Evolutionary conservation across 345 rosid genomes (phyloP).

Genomic region (Eutrema heterophyllum): DNA sequence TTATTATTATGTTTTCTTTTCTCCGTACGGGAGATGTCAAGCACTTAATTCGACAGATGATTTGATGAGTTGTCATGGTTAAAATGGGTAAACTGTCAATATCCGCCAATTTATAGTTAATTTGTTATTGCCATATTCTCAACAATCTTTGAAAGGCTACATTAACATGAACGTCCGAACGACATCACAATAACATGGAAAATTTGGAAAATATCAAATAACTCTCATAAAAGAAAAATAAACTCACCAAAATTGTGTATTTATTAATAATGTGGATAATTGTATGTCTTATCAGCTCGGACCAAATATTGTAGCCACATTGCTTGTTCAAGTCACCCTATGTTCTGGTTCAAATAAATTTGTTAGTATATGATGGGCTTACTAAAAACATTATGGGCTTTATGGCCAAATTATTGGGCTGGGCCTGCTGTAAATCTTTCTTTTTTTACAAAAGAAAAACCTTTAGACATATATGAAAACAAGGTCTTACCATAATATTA

Average conservation of each 20-base stretch:
- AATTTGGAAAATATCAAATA: neutral
- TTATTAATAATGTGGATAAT: neutral
- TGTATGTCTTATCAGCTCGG: neutral
- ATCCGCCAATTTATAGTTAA: conserved; percentile 12
- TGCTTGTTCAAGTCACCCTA: neutral
- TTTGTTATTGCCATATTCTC: conserved; percentile 27
- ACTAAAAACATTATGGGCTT: neutral
- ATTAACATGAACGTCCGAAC: neutral
- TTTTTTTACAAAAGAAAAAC: too few species aligned
- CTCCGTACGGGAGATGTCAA: too few species aligned
- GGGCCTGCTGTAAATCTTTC: neutral
- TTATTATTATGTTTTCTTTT: neutral
- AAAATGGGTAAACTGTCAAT: conserved; percentile 14
- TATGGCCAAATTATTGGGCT: neutral
- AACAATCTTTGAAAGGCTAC: conserved; percentile 18
- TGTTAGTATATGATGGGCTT: neutral
- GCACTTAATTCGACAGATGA: neutral
- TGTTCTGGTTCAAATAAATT: neutral
- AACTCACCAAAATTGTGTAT: too few species aligned
- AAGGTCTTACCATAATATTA: neutral
- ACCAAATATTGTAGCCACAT: neutral
- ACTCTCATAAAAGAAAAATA: neutral
- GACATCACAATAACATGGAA: neutral
- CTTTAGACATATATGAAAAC: neutral
- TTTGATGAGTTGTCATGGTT: conserved; percentile 10